Conservation (phyloP, 345 rosid genomes). For the Eucalyptus victrix region DNA sequence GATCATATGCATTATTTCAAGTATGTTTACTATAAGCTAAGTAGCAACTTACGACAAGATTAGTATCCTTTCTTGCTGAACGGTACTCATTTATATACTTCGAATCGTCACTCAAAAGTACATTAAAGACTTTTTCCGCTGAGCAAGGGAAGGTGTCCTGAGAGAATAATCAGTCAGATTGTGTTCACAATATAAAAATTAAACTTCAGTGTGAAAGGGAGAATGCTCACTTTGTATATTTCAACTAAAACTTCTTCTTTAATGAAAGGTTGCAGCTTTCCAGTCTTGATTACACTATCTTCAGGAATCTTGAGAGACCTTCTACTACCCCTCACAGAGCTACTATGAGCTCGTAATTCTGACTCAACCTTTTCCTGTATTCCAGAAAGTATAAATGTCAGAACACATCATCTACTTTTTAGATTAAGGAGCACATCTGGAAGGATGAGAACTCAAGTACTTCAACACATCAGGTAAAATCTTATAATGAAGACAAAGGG, state of each 20-base stretch:
- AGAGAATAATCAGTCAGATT: conserved; percentile 8
- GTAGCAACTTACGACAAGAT: conserved; percentile 50
- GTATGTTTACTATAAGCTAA: background rate
- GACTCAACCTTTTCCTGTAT: conserved; percentile 79
- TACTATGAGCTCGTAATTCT: conserved; percentile 87
- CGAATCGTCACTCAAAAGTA: conserved; percentile 63
- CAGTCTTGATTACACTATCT: conserved; percentile 34
- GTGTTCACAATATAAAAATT: background rate
- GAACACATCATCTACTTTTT: background rate
- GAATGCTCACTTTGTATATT: conserved; percentile 46
- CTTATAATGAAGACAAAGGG: background rate
- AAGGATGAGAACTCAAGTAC: background rate
- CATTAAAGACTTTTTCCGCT: conserved; percentile 50
- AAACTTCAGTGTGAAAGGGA: background rate
- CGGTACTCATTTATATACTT: conserved; percentile 58
- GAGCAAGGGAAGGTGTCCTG: conserved; percentile 74
- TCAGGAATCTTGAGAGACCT: conserved; percentile 27
- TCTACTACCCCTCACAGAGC: conserved; percentile 58
- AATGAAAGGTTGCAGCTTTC: conserved; percentile 54
- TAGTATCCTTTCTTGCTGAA: conserved; percentile 60
- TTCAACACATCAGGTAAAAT: background rate
- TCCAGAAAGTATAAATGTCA: background rate
- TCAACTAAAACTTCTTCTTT: conserved; percentile 81
- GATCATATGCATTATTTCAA: background rate
- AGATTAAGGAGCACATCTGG: background rate